phyloP scores from a whole-genome alignment of 2,329 filamentous ascomycete species.

The Alternaria gansuensis region DNA sequence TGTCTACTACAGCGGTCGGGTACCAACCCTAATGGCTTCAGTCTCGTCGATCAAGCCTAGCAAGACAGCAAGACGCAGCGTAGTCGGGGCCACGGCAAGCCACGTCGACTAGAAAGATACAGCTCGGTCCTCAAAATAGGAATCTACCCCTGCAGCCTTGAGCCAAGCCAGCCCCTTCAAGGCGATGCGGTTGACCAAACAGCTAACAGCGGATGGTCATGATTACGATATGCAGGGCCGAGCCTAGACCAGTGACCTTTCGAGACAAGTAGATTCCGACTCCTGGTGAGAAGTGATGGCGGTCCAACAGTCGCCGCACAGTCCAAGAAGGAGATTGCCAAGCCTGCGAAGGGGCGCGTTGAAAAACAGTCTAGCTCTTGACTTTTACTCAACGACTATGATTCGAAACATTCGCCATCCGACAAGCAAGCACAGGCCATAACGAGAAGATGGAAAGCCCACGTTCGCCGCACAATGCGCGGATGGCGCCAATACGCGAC shows the following conservation, averaged over 20 bases:
- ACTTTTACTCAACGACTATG: background rate
- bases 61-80: background rate
- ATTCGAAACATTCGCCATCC: background rate
- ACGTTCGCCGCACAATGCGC: background rate
- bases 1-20: background rate
- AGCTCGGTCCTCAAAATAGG: constrained; percentile 10
- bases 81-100: constrained; percentile 7
- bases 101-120: constrained; percentile 2
- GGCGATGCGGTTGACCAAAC: constrained; percentile 9
- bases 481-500: background rate
- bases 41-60: background rate
- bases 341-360: background rate
- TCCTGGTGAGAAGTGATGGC: background rate
- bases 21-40: background rate
- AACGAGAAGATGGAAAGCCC: background rate
- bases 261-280: background rate
- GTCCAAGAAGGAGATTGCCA: constrained; percentile 7
- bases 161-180: background rate
- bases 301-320: background rate
- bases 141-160: constrained; percentile 6
- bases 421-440: constrained; percentile 4
- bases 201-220: background rate
- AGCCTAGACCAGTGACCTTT: background rate
- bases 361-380: background rate
- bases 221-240: background rate